A percentile compares a stretch with the other conserved stretches of the same genome.
Conservation (phyloP, 441 rosid species). For the Populus hybrid region DNA sequence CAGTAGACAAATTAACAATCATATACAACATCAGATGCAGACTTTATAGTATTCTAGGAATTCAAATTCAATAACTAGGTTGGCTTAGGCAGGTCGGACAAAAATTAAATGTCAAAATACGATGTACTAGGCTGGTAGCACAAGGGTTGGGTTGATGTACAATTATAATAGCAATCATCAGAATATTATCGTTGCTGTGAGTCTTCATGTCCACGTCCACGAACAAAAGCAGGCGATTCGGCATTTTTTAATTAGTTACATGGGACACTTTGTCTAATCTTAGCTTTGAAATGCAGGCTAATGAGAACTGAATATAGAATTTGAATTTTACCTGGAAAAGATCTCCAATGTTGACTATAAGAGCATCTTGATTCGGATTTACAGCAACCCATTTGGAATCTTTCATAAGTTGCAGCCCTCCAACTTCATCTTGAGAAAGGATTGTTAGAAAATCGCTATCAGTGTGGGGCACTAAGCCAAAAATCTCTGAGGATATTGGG, state of each 20-base stretch:
- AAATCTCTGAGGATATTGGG: constrained; percentile 40
- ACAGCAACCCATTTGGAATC: constrained; percentile 67
- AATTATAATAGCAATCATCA: background rate
- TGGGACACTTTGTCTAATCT: background rate
- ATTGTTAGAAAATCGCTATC: constrained; percentile 69
- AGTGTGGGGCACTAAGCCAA: constrained; percentile 64
- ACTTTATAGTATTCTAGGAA: background rate
- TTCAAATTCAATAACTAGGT: background rate
- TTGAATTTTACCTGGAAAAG: constrained; percentile 50
- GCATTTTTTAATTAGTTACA: background rate
- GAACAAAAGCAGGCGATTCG: background rate
- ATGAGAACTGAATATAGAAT: background rate
- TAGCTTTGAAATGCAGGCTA: background rate
- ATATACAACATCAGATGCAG: background rate
- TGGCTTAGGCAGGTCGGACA: background rate
- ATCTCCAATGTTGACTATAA: constrained; percentile 70
- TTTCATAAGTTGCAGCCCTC: constrained; percentile 68
- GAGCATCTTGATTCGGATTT: constrained; percentile 55
- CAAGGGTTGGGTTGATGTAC: background rate
- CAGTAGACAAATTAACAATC: background rate
- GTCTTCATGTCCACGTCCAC: background rate
- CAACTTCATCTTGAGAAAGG: constrained; percentile 65
- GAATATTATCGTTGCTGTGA: background rate
- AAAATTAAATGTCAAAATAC: background rate
- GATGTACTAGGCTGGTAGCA: background rate